Conservation (phyloP, 2,329 filamentous ascomycete genomes). For the Pyricularia pennisetigena region DNA sequence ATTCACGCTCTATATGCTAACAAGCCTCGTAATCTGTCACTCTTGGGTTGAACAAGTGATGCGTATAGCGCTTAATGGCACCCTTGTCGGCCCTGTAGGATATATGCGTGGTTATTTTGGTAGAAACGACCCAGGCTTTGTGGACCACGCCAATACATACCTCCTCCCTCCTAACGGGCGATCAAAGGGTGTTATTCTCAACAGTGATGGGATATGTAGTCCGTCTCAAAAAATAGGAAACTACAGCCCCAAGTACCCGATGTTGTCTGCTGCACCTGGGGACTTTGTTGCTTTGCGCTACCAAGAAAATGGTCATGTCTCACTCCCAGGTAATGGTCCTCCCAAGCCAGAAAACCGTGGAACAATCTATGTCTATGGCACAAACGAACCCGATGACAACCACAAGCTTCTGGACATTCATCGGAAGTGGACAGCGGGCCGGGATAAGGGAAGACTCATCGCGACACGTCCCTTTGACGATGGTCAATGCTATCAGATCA, state of each 20-base stretch:
- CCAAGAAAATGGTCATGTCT: constrained; percentile 70
- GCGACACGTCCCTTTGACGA: constrained; percentile 80
- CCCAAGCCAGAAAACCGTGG: constrained; percentile 55
- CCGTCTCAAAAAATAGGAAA: constrained; percentile 21
- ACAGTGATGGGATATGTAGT: not conserved
- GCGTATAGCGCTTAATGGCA: constrained; percentile 63
- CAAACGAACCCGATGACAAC: constrained; percentile 30
- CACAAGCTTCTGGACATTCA: constrained; percentile 56
- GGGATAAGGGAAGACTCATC: constrained; percentile 66
- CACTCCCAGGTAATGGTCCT: constrained; percentile 30
- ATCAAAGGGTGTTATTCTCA: not conserved
- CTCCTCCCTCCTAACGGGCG: constrained; percentile 38
- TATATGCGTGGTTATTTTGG: constrained; percentile 56
- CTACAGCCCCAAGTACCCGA: constrained; percentile 50
- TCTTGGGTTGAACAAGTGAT: constrained; percentile 75
- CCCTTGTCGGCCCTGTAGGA: constrained; percentile 59
- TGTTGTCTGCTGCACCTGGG: constrained; percentile 50
- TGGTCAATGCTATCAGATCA: constrained; percentile 51
- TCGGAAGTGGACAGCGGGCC: constrained; percentile 74
- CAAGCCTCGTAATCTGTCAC: constrained; percentile 32
- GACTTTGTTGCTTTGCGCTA: constrained; percentile 58
- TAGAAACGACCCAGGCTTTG: no score
- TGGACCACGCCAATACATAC: no score
- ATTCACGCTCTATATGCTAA: no score
- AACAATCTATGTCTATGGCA: constrained; percentile 66